Percentiles rank a stretch among this genome's conserved stretches.
Evolutionary conservation across 345 rosid genomes (phyloP).

Genomic region (Lumnitzera racemosa): DNA sequence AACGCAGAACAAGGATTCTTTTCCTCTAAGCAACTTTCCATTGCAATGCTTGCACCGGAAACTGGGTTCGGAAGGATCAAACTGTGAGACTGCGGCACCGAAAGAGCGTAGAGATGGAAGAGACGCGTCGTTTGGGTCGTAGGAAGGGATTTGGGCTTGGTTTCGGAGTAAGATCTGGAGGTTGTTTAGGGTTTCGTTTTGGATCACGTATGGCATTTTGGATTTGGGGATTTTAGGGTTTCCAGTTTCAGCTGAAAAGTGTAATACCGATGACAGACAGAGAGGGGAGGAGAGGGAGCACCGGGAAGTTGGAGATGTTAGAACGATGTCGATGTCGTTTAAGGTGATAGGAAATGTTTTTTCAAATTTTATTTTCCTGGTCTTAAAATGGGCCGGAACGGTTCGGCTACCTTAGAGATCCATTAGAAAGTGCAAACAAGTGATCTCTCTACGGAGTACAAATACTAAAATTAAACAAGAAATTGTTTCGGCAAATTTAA

Average conservation of each 20-base stretch:
- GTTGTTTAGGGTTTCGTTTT: conserved; percentile 43
- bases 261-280: no score
- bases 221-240: conserved; percentile 6
- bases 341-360: no score
- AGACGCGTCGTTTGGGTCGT: conserved; percentile 37
- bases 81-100: conserved; percentile 35
- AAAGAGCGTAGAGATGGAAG: conserved; percentile 31
- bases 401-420: no score
- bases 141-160: conserved; percentile 46
- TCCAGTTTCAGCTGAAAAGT: background rate
- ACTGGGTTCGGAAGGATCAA: conserved; percentile 53
- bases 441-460: no score
- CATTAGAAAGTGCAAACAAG: no score
- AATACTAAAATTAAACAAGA: no score
- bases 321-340: background rate
- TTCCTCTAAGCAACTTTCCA: conserved; percentile 54
- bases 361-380: no score
- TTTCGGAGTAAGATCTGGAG: conserved; percentile 58
- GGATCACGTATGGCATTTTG: conserved; percentile 50
- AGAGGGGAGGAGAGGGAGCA: no score
- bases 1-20: conserved; percentile 55
- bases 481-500: no score
- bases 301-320: background rate
- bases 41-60: conserved; percentile 69
- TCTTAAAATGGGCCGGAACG: no score